Evolutionary conservation across 2,329 filamentous ascomycete genomes (phyloP).

Genomic region (Laburnicola sp.): DNA sequence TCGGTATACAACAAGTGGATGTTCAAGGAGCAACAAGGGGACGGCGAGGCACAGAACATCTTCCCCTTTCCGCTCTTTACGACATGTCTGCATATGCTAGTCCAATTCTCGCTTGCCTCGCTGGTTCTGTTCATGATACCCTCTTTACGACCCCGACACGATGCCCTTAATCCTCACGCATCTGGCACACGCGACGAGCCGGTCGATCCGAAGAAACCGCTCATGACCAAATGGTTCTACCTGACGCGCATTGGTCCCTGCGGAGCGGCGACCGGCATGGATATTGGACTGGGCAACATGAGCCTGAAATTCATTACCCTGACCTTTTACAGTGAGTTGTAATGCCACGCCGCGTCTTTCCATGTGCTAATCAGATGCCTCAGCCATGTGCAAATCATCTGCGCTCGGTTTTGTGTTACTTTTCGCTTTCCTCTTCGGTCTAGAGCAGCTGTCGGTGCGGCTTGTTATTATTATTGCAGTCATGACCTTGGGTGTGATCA

Average conservation of each 20-base stretch:
- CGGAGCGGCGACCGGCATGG: slow-evolving; percentile 87
- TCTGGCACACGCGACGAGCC: slow-evolving; percentile 34
- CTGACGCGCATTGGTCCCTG: slow-evolving; percentile 89
- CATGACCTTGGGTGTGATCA: slow-evolving; percentile 91
- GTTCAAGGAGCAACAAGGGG: slow-evolving; percentile 67
- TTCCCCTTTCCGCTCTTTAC: slow-evolving; percentile 96
- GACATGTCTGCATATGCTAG: slow-evolving; percentile 88
- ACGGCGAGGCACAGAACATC: slow-evolving; percentile 54
- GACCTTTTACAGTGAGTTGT: slow-evolving; percentile 76
- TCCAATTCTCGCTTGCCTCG: slow-evolving; percentile 82
- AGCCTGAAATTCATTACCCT: slow-evolving; percentile 94
- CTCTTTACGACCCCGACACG: slow-evolving; percentile 70
- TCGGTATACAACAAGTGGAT: slow-evolving; percentile 97
- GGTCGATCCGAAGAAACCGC: slow-evolving; percentile 53
- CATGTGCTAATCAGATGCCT: slow-evolving; percentile 22
- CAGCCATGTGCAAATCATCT: slow-evolving; percentile 95
- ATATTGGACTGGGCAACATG: slow-evolving; percentile 95
- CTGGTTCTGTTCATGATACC: slow-evolving; percentile 82
- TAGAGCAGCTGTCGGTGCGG: slow-evolving; percentile 84
- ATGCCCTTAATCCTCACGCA: slow-evolving; percentile 42
- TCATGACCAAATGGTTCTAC: slow-evolving; percentile 91
- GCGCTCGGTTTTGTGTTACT: slow-evolving; percentile 91
- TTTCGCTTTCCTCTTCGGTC: slow-evolving; percentile 91
- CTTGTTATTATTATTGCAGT: slow-evolving; percentile 83
- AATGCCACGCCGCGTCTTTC: background rate